phyloP scores from a whole-genome alignment of 768 basidiomycete species.

The Termitomyces sp. region DNA sequence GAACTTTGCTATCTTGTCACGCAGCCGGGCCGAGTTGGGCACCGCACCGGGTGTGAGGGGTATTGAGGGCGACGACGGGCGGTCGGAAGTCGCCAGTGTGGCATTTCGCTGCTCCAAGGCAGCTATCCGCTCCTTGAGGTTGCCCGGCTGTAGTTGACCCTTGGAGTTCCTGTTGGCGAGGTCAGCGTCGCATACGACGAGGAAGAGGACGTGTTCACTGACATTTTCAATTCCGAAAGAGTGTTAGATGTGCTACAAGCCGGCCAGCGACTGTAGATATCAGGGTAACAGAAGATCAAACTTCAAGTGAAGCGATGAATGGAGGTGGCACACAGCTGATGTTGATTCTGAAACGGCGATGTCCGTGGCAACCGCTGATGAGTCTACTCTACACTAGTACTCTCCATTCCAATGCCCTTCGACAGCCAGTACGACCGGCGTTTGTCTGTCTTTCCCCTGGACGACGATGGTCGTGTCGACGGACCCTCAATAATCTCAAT shows the following conservation, averaged over 20 bases:
- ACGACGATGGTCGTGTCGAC: not conserved
- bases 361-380: slow-evolving; percentile 10
- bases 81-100: slow-evolving; percentile 17
- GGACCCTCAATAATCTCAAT: slow-evolving; percentile 3
- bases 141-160: slow-evolving; percentile 36
- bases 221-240: slow-evolving; percentile 16
- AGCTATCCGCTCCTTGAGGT: slow-evolving; percentile 82
- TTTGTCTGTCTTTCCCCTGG: slow-evolving; percentile 12
- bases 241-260: slow-evolving; percentile 19
- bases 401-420: slow-evolving; percentile 40
- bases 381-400: slow-evolving; percentile 16
- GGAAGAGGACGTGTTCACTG: slow-evolving; percentile 9
- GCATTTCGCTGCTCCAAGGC: slow-evolving; percentile 66
- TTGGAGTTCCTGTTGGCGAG: slow-evolving; percentile 22
- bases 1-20: slow-evolving; percentile 78
- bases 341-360: slow-evolving; percentile 17
- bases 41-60: slow-evolving; percentile 17
- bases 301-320: not conserved
- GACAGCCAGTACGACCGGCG: slow-evolving; percentile 59
- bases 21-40: slow-evolving; percentile 27
- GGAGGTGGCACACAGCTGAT: slow-evolving; percentile 6
- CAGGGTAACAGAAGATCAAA: slow-evolving; percentile 9
- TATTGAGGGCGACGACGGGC: slow-evolving; percentile 26
- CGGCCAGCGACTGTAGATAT: slow-evolving; percentile 24
- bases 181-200: slow-evolving; percentile 5